Evolutionary conservation across 2,329 filamentous ascomycete genomes (phyloP).

Genomic region (Aspergillus ustus): DNA sequence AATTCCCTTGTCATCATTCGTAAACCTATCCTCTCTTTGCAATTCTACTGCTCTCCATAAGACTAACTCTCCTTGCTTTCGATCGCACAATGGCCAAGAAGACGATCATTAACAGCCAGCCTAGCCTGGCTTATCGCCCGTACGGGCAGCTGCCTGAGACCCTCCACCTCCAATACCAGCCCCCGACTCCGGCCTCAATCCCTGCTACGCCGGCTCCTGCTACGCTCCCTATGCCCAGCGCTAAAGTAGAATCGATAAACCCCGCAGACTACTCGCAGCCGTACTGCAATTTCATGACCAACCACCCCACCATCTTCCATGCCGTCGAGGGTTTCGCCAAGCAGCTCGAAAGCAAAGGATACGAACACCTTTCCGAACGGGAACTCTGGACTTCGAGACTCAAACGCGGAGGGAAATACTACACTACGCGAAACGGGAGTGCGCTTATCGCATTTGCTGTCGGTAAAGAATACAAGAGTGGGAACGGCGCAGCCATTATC

Average conservation of each 20-base stretch:
- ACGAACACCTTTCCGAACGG: constrained; percentile 74
- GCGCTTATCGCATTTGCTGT: constrained; percentile 84
- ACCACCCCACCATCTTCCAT: constrained; percentile 94
- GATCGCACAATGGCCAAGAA: constrained; percentile 38
- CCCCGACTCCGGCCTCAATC: not conserved
- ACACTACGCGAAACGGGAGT: constrained; percentile 80
- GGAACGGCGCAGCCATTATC: constrained; percentile 85
- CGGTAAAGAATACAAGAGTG: constrained; percentile 77
- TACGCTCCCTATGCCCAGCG: constrained; percentile 18
- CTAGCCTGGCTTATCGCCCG: constrained; percentile 37
- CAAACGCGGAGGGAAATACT: constrained; percentile 84
- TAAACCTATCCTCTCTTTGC: not conserved
- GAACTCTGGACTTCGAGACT: constrained; percentile 76
- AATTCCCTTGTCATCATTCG: constrained; percentile 6
- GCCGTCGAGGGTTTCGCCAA: constrained; percentile 78
- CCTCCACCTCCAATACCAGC: constrained; percentile 23
- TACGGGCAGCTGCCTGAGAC: constrained; percentile 33
- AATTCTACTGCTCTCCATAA: not conserved
- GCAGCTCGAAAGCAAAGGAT: constrained; percentile 74
- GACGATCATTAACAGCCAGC: constrained; percentile 30
- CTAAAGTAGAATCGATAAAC: constrained; percentile 28
- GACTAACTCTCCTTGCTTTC: not conserved
- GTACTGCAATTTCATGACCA: constrained; percentile 83
- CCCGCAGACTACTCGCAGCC: constrained; percentile 75
- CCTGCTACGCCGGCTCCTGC: not conserved